phyloP scores from a whole-genome alignment of 768 basidiomycete species.

The Lentinula detonsa region DNA sequence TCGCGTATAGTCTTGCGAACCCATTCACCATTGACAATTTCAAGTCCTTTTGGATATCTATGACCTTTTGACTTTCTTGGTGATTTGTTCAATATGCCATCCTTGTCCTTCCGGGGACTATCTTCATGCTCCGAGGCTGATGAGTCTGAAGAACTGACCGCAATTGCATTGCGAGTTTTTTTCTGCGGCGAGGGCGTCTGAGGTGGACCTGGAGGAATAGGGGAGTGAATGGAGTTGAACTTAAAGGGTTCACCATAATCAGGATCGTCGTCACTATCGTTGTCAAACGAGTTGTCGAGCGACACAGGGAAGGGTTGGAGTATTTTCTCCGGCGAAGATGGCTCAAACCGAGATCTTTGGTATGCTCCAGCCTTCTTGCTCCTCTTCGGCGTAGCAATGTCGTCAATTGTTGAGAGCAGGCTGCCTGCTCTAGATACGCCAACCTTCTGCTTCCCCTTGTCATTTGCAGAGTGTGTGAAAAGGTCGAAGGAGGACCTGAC shows the following conservation, averaged over 20 bases:
- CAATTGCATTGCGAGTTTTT: background rate
- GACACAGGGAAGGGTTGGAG: conserved; percentile 1
- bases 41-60: background rate
- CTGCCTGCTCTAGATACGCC: background rate
- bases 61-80: background rate
- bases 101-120: background rate
- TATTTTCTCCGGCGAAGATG: background rate
- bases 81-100: background rate
- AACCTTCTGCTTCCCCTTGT: conserved; percentile 2
- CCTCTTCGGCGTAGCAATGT: background rate
- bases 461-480: background rate
- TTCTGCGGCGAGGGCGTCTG: conserved; percentile 4
- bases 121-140: background rate
- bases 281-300: background rate
- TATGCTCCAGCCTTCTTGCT: background rate
- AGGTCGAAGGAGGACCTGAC: background rate
- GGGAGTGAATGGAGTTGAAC: background rate
- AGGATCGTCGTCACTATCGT: conserved; percentile 1
- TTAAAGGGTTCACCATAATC: background rate
- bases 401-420: background rate
- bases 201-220: conserved; percentile 2
- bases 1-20: background rate
- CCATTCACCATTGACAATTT: background rate
- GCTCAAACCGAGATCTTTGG: background rate
- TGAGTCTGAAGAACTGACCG: background rate